These are phyloP conservation scores for Paspalum vaginatum DNA, from an alignment of 176 grass and related monocot species.

Conservation along the genomic window DNA sequence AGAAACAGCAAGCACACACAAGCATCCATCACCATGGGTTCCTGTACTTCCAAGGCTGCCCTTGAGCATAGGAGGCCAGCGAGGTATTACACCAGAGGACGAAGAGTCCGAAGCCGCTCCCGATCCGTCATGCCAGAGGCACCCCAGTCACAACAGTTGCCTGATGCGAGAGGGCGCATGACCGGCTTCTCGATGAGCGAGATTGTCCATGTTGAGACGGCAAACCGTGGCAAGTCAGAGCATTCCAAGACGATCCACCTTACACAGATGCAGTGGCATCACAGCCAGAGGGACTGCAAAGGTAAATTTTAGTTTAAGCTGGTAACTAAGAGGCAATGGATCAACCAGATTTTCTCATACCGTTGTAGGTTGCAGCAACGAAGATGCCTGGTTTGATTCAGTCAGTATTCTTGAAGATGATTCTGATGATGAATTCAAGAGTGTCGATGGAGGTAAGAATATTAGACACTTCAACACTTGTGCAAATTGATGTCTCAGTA, in stretches of 20 bases:
- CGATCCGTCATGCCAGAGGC: conserved; percentile 48
- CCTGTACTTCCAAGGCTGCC: conserved; percentile 58
- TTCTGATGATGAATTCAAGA: conserved; percentile 87
- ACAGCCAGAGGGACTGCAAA: conserved; percentile 65
- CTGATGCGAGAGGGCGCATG: conserved; percentile 37
- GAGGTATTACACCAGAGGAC: conserved; percentile 44
- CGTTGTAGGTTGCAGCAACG: conserved; percentile 69
- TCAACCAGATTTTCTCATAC: conserved; percentile 24
- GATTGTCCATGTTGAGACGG: conserved; percentile 73
- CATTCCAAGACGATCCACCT: conserved; percentile 75
- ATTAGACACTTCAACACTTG: not conserved
- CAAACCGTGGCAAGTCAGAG: conserved; percentile 53
- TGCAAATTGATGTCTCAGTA: conserved; percentile 1
- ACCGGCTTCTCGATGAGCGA: conserved; percentile 72
- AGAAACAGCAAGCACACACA: not conserved
- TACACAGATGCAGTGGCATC: conserved; percentile 87
- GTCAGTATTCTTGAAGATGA: conserved; percentile 88
- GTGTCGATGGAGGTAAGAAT: conserved; percentile 71
- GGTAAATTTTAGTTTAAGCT: conserved; percentile 50
- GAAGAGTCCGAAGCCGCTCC: conserved; percentile 30
- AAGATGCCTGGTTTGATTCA: conserved; percentile 98
- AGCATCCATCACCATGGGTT: conserved; percentile 55
- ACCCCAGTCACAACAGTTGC: conserved; percentile 41
- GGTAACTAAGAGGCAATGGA: not conserved
- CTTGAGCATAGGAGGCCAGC: conserved; percentile 38